Evolutionary conservation across 192 early-diverging fungal species (phyloP), one percentile per base, ranked within the genome.

Genomic region (Coemansia aciculifera): DNA sequence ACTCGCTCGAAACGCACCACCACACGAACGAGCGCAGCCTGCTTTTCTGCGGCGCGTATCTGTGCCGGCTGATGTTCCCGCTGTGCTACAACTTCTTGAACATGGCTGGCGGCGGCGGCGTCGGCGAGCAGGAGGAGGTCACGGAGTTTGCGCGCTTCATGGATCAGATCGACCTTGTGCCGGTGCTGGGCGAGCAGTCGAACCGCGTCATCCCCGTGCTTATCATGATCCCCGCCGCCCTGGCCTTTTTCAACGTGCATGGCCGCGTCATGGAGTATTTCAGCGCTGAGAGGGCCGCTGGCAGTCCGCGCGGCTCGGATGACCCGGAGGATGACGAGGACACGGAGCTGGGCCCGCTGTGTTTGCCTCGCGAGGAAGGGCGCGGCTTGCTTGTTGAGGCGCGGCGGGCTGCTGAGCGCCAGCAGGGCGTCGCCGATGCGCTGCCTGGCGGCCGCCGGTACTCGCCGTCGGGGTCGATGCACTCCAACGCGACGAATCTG

Each of bases 81-180:
- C 85, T 98, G 39, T 96, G 94, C 68, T 97, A 97, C 83, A 98
- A 98, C 76, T 97, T 93, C 67, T 84, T 97, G 27, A 96, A 92
- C 46, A 83, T 83, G 81, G 76, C 81, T 4, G 81, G 81, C 24
- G 84, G 91, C n/a, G 69, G 74, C 51, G 81, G 81, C 24, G 84
- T 91, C n/a, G 69, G 74, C 46, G 64, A 66, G 8, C 79, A 78
- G 59, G 76, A 78, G 40, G 79, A 85, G 54, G 73, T 66, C 38
- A 86, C 88, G 9, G 83, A 86, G 21, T 89, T 90, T 67, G 54
- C 74, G 15, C 66, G 85, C 77, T 89, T 90, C 66, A 92, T 92
- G 90, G 91, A 90, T 17, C 81, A 86, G 44, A 92, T 93, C 32
- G 91, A 95, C 67, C 80, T 98, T n/a, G 89, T 95, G 2, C 94